Base-by-base conservation (phyloP, 2,329 filamentous ascomycete genomes). In the Lasiodiplodia sp. region DNA sequence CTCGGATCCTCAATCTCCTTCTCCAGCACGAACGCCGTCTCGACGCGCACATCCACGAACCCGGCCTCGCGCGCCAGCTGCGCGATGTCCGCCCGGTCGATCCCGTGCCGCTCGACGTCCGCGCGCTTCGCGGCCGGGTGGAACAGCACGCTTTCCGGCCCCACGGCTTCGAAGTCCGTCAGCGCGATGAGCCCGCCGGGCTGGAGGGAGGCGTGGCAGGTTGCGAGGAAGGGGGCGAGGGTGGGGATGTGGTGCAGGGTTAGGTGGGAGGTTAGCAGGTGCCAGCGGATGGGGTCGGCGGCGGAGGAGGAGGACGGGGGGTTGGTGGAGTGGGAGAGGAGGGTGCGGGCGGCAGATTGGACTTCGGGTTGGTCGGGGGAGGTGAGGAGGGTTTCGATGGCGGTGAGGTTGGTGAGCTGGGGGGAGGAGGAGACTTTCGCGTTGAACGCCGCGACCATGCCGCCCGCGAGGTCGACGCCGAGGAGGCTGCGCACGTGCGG, bases 161-260 rank as follows among this genome's bases (percentile, higher is more conserved):
- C 87, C 73, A 84, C 85, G 70, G 88, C 83, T 73, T 88, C 86
- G 73, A 85, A 89, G 72, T 88, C 87, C 1, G 86, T 88, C 71
- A 88, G 75, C 1, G 84, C 84, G 0, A 87, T 78, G 64, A 75
- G 72, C 0, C 86, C 87, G 0, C 85, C 85, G 0, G 79, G 74
- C 66, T 79, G 81, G 53, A 88, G 75, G 49, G 83, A 84, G 6
- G 79, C 83, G 31, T 80, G 75, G 74, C 88, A 80, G 1, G 83
- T 85, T 4, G 63, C 69, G 25, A 88, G 75, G 2, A 87, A 77
- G 0, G 73, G 69, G 1, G 73, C 70, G 7, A 87, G 74, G 53
- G 83, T 80, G 0, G 83, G 79, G 23, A 88, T 83, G 75, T 89
- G 87, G 72, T 88, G 87, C 16, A 88, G 78, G 2, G 86, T 85